These are phyloP conservation scores for Vanderwaltozyma verrucispora DNA, from an alignment of 805 yeast species.

Conservation along the genomic window DNA sequence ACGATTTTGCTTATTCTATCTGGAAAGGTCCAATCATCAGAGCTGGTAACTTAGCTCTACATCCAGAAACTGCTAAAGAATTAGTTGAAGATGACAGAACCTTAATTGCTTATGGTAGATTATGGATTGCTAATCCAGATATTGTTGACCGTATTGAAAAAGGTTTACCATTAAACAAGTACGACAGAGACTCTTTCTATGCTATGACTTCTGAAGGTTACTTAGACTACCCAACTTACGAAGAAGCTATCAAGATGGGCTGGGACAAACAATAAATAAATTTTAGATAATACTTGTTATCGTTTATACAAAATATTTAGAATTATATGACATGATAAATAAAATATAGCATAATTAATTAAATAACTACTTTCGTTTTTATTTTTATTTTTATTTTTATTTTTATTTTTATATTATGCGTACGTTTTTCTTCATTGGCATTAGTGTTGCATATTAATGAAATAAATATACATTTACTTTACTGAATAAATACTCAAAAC, in stretches of 20 bases:
- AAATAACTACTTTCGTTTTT: no score
- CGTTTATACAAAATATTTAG: no score
- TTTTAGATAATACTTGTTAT: no score
- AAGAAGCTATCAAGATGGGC: constrained; percentile 15
- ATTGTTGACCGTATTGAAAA: constrained; percentile 34
- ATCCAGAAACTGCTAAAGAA: constrained; percentile 21
- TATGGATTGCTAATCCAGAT: constrained; percentile 47
- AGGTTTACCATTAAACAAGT: constrained; percentile 32
- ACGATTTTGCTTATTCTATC: constrained; percentile 32
- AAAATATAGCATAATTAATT: no score
- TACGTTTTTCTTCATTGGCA: no score
- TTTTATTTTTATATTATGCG: no score
- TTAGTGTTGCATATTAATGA: no score
- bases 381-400: no score
- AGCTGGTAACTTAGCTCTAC: constrained; percentile 30
- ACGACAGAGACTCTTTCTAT: constrained; percentile 42
- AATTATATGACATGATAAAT: no score
- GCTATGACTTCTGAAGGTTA: constrained; percentile 30
- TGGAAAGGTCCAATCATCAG: constrained; percentile 38
- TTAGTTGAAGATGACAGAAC: constrained; percentile 34
- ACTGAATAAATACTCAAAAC: no score
- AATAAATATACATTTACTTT: no score
- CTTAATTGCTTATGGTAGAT: constrained; percentile 36
- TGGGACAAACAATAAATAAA: constrained; percentile 5
- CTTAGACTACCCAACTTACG: constrained; percentile 33